Evolutionary conservation across 805 yeast species (phyloP), one percentile per base, ranked within the genome.

Genomic region (Saccharomycopsis oosterbeekiorum): DNA sequence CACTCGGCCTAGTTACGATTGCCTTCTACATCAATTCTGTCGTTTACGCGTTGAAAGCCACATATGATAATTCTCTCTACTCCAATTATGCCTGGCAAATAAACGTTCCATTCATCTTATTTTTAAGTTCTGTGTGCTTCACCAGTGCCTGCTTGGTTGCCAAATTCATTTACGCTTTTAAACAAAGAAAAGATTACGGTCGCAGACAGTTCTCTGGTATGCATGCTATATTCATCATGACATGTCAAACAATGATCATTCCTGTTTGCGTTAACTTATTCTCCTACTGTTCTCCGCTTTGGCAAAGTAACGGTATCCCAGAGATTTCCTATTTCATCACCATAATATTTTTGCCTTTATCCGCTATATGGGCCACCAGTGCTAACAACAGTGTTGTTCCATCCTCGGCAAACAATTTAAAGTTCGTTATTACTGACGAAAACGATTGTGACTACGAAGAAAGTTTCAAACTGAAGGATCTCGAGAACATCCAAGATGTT

Each of bases 351-450:
- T 75, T 91, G 59, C 97, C 97, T 0, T 72, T 92, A 57, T 84
- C 96, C 0, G 83, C 96, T 0, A 80, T 91, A 80, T 91, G 97
- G 97, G 96, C 97, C 0, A 76, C 85, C 3, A 76, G 90, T 1
- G 78, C 86, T 1, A 84, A 85, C 67, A 68, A 78, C 1, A 61
- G 78, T 2, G 66, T 66, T 10, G 47, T 15, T 9, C 79, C 84
- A 24, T 73, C 74, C 2, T 76, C 84, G 0, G 65, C 53, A 71
- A 68, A 69, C 15, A 69, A 68, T 29, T 62, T 64, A 55, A 65
- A 68, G 26, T 64, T 56, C 26, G 53, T 21, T 5, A 19, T 6
- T 24, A 64, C 67, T 4, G 40, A 56, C n/a, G 50, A 59, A 21
- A 63, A 66, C 43, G 58, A 58, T 15, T 61, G 59, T 55, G 66